These are phyloP conservation scores for Metschnikowia baotianmanensis DNA, from an alignment of 805 yeast species.

Conservation along the genomic window DNA sequence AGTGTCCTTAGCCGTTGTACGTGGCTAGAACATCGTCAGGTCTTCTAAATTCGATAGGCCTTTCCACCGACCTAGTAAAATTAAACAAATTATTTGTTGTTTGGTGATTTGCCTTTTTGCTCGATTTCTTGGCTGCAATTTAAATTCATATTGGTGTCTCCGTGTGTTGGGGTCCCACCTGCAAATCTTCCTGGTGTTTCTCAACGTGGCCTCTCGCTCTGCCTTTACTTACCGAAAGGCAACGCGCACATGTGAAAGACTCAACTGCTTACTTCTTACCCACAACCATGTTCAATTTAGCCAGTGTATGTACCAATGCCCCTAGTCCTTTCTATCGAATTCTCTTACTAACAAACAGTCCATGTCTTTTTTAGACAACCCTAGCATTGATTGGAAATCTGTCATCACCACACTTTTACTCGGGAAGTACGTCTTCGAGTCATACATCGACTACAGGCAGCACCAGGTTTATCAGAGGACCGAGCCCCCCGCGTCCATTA, in stretches of 20 bases:
- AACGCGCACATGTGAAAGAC: conserved; percentile 1
- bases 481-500: conserved; percentile 65
- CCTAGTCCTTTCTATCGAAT: too few species aligned
- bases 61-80: too few species aligned
- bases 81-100: too few species aligned
- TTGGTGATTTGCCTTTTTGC: too few species aligned
- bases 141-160: too few species aligned
- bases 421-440: conserved; percentile 73
- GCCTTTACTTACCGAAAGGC: neutral
- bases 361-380: conserved; percentile 57
- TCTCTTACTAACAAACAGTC: conserved; percentile 32
- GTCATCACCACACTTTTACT: conserved; percentile 71
- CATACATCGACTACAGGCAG: conserved; percentile 74
- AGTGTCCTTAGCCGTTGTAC: too few species aligned
- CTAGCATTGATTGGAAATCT: conserved; percentile 76
- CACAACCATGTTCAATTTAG: conserved; percentile 15
- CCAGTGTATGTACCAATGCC: conserved; percentile 18
- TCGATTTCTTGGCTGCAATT: too few species aligned
- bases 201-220: conserved; percentile 5
- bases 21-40: too few species aligned
- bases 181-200: too few species aligned
- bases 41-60: too few species aligned
- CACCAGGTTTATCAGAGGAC: conserved; percentile 56
- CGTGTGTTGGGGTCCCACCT: too few species aligned
- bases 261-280: neutral